Evolutionary conservation across 768 basidiomycete genomes (phyloP).

Genomic region (Plicaturopsis crispa): DNA sequence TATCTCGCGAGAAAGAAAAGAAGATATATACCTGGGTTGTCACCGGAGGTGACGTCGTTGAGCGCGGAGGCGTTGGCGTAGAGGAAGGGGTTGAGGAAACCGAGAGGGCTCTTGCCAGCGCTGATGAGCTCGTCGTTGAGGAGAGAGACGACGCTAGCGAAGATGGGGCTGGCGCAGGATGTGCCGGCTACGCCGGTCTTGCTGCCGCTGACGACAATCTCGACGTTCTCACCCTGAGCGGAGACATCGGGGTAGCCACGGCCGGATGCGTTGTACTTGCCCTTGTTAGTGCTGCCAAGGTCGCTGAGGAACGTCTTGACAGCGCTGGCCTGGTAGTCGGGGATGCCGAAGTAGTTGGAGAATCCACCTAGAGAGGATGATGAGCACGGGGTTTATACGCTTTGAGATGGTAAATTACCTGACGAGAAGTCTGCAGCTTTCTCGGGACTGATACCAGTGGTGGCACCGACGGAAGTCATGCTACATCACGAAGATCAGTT

Average conservation of each 20-base stretch:
- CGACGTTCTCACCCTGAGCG: slow-evolving; percentile 27
- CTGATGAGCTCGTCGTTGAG: slow-evolving; percentile 31
- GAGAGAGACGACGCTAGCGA: slow-evolving; percentile 33
- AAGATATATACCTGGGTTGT: too few relatives aligned
- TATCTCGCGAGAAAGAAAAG: too few relatives aligned
- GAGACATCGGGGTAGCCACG: slow-evolving; percentile 43
- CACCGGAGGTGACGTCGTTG: slow-evolving; percentile 26
- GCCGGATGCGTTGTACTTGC: slow-evolving; percentile 24
- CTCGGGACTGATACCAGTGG: slow-evolving; percentile 20
- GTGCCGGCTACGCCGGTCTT: slow-evolving; percentile 29
- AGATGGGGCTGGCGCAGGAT: slow-evolving; percentile 33
- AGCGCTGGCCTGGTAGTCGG: slow-evolving; percentile 29
- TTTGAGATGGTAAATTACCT: slow-evolving; percentile 19
- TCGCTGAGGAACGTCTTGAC: slow-evolving; percentile 27
- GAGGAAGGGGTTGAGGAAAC: slow-evolving; percentile 4
- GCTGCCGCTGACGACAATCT: slow-evolving; percentile 18
- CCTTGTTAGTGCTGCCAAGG: slow-evolving; percentile 19
- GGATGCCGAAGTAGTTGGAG: slow-evolving; percentile 7
- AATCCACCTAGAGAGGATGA: slow-evolving; percentile 28
- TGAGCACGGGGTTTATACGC: background rate
- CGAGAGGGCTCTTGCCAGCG: slow-evolving; percentile 11
- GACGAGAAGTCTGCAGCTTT: slow-evolving; percentile 22
- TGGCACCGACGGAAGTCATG: slow-evolving; percentile 22
- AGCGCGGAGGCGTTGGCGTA: slow-evolving; percentile 13
- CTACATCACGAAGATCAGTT: background rate